Evolutionary conservation across 108 stramenopile genomes (phyloP), one percentile per base, ranked within the genome.

Genomic region (Skeletonema tropicum): DNA sequence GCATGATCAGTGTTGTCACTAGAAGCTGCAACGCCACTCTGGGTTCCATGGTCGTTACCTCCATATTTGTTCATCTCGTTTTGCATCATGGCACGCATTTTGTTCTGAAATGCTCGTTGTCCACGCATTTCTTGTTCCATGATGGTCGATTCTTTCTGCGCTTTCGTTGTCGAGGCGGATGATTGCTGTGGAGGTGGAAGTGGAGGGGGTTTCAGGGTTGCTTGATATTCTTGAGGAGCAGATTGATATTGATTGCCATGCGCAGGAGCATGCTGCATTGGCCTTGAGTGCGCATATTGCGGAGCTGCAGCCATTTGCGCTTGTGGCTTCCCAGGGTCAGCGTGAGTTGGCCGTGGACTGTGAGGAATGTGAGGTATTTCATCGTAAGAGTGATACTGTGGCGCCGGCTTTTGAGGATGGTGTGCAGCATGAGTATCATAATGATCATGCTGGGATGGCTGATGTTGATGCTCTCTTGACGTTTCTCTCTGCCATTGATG

Each of bases 51-150:
- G 29, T 67, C 60, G 6, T 42, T 59, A 4, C 66, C 77, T 11
- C 74, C 68, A 48, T 83, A 86, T 63, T 94, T 94, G 60, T 80
- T 85, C 60, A 92, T 46, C 65, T 94, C 91, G 36, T 89, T 87
- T 68, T 92, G 88, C 71, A 91, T 94, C 77, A 94, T 65, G 12
- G 82, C 87, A 39, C 94, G 78, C 89, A 94, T 92, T 70, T 94
- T 91, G 68, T 85, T 90, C 57, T 92, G 94, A 45, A 95, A 87
- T 3, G 74, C 87, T 87, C 87, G 91, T 71, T 92, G 91, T 33
- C 73, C 83, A 32, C 89, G 74, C 94, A 95, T 95, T 45, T 95
- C 91, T 64, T 89, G 90, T 58, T 92, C 91, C 94, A 95, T 95
- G 64, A 87, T 74, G 29, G 69, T 90, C 36, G 77, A 90, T 52